phyloP scores from a whole-genome alignment of 2,329 filamentous ascomycete species.

The Penicillium sp. region DNA sequence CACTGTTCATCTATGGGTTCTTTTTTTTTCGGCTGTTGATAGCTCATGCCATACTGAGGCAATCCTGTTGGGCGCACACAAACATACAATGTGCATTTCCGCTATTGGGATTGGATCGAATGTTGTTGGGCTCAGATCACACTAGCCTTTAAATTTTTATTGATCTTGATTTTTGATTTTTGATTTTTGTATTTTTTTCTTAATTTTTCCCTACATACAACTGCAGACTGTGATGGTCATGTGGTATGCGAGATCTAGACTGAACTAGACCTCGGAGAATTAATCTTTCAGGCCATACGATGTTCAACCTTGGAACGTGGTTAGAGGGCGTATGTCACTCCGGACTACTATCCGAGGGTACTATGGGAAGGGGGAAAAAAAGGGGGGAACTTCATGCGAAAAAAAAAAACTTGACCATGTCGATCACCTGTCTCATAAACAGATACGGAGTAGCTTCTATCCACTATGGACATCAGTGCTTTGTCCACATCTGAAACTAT shows the following conservation, averaged over 20 bases:
- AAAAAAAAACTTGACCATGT: neutral
- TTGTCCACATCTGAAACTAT: constrained; percentile 13
- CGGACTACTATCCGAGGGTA: neutral
- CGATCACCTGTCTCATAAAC: constrained; percentile 10
- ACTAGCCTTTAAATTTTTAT: neutral
- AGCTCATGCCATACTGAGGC: neutral
- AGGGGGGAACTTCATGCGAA: neutral
- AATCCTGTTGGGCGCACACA: neutral
- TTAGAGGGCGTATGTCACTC: neutral
- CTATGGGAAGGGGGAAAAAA: neutral
- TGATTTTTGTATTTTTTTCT: neutral
- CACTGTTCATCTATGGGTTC: neutral
- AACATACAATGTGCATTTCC: neutral
- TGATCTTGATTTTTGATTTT: too few relatives aligned
- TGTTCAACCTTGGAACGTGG: neutral
- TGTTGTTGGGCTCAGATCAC: neutral
- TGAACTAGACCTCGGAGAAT: constrained; percentile 3
- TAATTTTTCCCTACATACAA: neutral
- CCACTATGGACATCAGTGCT: neutral
- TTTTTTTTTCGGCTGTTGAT: neutral
- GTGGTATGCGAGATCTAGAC: constrained; percentile 5
- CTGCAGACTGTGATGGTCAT: constrained; percentile 6
- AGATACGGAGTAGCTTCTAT: constrained; percentile 2
- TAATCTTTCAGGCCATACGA: neutral
- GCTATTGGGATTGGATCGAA: neutral